Evolutionary conservation across 768 basidiomycete species (phyloP), one percentile per base, ranked within the genome.

Genomic region (Dioszegia hungarica): DNA sequence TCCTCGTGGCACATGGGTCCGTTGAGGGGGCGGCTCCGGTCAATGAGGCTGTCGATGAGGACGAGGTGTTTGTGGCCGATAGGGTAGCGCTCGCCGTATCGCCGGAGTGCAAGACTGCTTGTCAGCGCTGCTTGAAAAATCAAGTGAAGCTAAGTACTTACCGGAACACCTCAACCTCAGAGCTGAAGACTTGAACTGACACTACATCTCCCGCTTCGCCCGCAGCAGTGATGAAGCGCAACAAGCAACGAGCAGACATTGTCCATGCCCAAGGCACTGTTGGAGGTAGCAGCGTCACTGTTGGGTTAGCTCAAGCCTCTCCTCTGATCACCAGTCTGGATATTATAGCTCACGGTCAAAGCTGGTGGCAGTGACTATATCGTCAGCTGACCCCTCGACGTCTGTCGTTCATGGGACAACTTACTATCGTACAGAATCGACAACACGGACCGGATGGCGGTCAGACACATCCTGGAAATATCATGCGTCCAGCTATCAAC

Each of bases 351-450:
- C 33, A 72, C 70, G 20, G 57, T 72, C 70, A 40, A 58, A 69
- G 36, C 61, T 65, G 14, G 70, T 72, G 2, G 62, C 59, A 25
- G 63, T 69, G 34, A 72, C 69, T 71, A 15, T 0, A 17, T 49
- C 17, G 45, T 66, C 58, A 65, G 63, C 51, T 6, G 10, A 5
- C 10, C 37, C 8, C 25, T 15, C 2, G 39, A 3, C 20, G 1
- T 24, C 8, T 14, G 17, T 24, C 28, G 31, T 10, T 33, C 10
- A 20, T 4, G 19, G 4, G 12, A 12, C 6, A 4, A 66, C 69
- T 64, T 38, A 71, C 69, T 60, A 40, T 72, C 70, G 48, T 72
- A 72, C n/a, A 72, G 33, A 24, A 72, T 44, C 0, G 70, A 72
- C 37, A 72, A 48, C 14, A 64, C 45, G 5, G 70, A 63, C 19